Conservation (phyloP, 805 yeast species). For the Dipodascus geniculatus region DNA sequence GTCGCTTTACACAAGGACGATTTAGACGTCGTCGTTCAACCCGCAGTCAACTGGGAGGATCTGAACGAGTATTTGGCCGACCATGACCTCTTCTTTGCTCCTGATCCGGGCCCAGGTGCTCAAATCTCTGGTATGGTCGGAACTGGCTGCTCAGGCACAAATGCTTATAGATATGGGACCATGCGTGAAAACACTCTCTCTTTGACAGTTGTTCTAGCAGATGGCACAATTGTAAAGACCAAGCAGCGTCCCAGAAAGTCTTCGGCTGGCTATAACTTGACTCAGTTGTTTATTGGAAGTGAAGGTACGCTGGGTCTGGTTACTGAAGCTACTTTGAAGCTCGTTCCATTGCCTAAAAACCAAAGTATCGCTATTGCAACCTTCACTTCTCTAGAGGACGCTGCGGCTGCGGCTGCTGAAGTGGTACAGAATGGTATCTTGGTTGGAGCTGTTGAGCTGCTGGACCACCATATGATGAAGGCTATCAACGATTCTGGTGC, state of each 20-base stretch:
- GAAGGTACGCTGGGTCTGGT: constrained; percentile 75
- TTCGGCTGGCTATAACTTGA: constrained; percentile 69
- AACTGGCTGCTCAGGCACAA: constrained; percentile 71
- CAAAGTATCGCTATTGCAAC: constrained; percentile 62
- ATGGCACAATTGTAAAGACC: constrained; percentile 68
- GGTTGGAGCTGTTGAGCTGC: constrained; percentile 63
- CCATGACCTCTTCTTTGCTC: constrained; percentile 50
- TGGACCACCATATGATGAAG: constrained; percentile 63
- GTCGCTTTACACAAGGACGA: constrained; percentile 48
- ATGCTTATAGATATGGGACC: constrained; percentile 70
- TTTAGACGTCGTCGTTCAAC: constrained; percentile 62
- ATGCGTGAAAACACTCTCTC: constrained; percentile 63
- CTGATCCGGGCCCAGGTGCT: constrained; percentile 76
- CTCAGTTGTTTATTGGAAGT: constrained; percentile 62
- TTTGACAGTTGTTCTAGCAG: constrained; percentile 66
- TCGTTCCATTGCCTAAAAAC: constrained; percentile 50
- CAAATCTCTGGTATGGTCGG: constrained; percentile 70
- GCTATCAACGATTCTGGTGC: constrained; percentile 48
- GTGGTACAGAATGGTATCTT: constrained; percentile 51
- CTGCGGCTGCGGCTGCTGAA: constrained; percentile 56
- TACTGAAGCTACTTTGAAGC: constrained; percentile 63
- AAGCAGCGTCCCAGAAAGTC: constrained; percentile 65
- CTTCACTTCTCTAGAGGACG: constrained; percentile 57
- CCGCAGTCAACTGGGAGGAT: constrained; percentile 74
- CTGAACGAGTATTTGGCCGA: constrained; percentile 40